Base-by-base conservation (phyloP, 768 basidiomycete species). In the Chiua virens region DNA sequence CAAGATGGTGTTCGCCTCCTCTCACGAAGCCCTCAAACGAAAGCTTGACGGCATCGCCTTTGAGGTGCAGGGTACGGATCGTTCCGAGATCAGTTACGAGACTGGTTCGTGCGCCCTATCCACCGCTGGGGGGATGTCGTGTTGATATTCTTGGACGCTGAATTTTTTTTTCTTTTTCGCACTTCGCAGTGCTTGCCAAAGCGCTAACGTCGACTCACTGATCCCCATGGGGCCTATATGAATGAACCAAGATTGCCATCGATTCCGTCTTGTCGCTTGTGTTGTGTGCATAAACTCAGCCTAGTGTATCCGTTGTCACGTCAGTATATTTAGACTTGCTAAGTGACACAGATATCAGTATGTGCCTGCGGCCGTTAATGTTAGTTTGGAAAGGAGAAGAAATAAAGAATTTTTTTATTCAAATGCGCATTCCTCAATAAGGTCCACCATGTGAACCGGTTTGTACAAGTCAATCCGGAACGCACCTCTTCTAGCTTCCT, bases 1-100 rank as follows among this genome's bases (percentile, higher is more conserved):
- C 66, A 98, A 95, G 85, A 98, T 98, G 94, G 61, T 97, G 60
- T 88, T 82, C 72, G 87, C 96, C 3, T 86, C 92, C 17, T 98
- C 95, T 47, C 86, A 83, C 65, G 89, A 92, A 23, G 86, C 86
- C 5, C 72, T 99, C 57, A 80, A 82, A 62, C 81, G 79, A 47
- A 65, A 79, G 28, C 79, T 98, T 25, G 81, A 80, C 22, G 96
- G 94, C 48, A 79, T 97, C 57, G 76, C 80, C 5, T 66, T 80
- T 42, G 93, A 97, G 68, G 78, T 98, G 49, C 95, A 98, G 70
- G 94, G 82, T 50, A 94, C 89, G 39, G 92, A 92, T 39, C 73
- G 52, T 52, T 74, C 73, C 47, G 93, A 98, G 68, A 78, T 97
- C 57, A 76, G 82, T 22, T 74, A 82, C 61, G 84, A 89, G 30